Conservation (phyloP, 768 basidiomycete genomes). For the Leccinum truebloodii region DNA sequence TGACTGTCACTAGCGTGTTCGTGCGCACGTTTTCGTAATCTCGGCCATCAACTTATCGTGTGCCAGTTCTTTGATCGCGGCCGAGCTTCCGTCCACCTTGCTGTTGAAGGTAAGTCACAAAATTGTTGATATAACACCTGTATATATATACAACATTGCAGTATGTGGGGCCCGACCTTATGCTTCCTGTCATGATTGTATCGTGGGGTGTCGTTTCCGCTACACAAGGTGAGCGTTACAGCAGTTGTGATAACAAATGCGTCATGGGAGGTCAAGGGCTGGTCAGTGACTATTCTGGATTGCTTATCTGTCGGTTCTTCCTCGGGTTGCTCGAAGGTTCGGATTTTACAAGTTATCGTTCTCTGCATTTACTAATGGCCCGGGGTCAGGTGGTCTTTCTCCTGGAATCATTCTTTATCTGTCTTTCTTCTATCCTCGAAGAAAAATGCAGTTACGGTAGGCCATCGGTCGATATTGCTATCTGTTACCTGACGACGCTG, state of each 20-base stretch:
- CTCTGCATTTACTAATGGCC: slow-evolving; percentile 2
- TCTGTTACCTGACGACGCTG: background rate
- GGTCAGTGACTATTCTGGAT: slow-evolving; percentile 51
- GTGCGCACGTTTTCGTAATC: background rate
- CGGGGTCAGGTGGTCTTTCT: slow-evolving; percentile 61
- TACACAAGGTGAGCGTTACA: slow-evolving; percentile 49
- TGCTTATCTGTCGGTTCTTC: slow-evolving; percentile 50
- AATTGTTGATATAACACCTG: background rate
- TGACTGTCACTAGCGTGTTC: slow-evolving; percentile 34
- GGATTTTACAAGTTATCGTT: background rate
- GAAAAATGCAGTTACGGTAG: slow-evolving; percentile 22
- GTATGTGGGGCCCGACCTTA: slow-evolving; percentile 51
- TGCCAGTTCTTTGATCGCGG: slow-evolving; percentile 47
- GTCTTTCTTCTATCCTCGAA: slow-evolving; percentile 47
- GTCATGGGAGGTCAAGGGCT: slow-evolving; percentile 35
- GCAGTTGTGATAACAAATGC: background rate
- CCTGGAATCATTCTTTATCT: slow-evolving; percentile 59
- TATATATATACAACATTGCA: slow-evolving; percentile 14
- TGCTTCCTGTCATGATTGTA: slow-evolving; percentile 53
- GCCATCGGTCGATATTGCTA: background rate
- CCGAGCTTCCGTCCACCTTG: slow-evolving; percentile 62
- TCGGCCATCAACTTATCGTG: background rate
- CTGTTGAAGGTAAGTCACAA: slow-evolving; percentile 45
- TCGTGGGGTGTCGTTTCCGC: slow-evolving; percentile 65
- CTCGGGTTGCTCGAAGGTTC: slow-evolving; percentile 61